Evolutionary conservation across 352 stramenopile genomes (phyloP), one percentile per base, ranked within the genome.

Genomic region (Globisporangium nagaii): DNA sequence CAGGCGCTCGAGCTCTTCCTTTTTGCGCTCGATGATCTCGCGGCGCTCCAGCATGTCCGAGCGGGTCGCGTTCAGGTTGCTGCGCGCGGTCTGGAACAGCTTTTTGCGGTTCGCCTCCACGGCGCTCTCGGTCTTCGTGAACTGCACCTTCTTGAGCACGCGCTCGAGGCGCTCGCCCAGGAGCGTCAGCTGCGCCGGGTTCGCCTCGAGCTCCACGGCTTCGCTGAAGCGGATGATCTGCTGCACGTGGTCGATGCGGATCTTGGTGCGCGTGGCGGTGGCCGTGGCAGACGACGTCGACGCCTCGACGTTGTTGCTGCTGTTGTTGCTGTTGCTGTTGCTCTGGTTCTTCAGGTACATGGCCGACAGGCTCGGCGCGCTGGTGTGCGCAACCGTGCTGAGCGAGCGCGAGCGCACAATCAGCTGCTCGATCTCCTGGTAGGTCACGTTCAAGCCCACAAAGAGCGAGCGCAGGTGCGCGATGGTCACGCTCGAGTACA

Each of bases 21-120:
- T 99, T 36, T 96, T 91, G 59, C 94, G 90, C 68, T 99, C 95
- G 61, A 99, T 98, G 37, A 98, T 72, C 45, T 93, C 82, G 42
- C 96, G 96, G 43, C 96, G 88, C 41, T 85, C 84, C 4, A 98
- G 67, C 54, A 96, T 90, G 27, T 76, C 70, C n/a, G 73, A 68
- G 56, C 97, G 92, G 54, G 97, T 88, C 24, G 68, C 45, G 31
- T 80, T 62, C 20, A 96, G 48, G 37, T 65, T 71, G 24, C 63
- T 62, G 43, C 88, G 84, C 25, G 96, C 84, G 15, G 76, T 49
- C 27, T 65, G 55, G 56, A 98, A 98, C 4, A 98, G 66, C 28
- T 69, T 58, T 19, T 50, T 64, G 53, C 79, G 79, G 39, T 58
- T 35, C 40, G 73, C 67, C 19, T 54, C 30, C 17, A 65, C 55